Base-by-base conservation (phyloP, 768 basidiomycete species). In the Pseudohyphozyma bogoriensis region DNA sequence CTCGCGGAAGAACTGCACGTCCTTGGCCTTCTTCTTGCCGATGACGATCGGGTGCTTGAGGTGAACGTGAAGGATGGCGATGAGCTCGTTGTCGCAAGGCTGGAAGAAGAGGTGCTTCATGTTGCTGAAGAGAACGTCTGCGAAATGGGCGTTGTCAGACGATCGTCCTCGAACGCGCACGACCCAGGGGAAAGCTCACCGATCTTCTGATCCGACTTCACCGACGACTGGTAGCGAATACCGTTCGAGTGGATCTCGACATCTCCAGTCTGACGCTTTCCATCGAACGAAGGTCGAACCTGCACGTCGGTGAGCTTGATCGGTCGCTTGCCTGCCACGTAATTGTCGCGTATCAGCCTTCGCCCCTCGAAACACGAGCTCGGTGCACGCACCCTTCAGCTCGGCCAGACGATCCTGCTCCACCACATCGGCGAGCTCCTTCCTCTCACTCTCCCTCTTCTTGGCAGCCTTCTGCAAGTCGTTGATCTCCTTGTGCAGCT, bases 31-130 rank as follows among this genome's bases (percentile, higher is more conserved):
- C 77, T 91, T 95, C 79, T 97, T 97, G 63, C 95, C 93, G 67
- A 99, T 88, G 81, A 97, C 93, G 73, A 99, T 96, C 1, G 95
- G 95, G 1, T 89, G 82, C 74, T 82, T 95, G 53, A 99, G 79
- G 73, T 97, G 88, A 53, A 95, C 75, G 72, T 99, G 95, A 35
- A 95, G 83, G 63, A 99, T 85, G 57, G 95, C 92, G 55, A 96
- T 79, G 24, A 97, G 77, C 73, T 99, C 95, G 66, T 89, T 84
- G 65, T 99, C 95, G 70, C 93, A 96, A 3, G 95, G 93, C 72
- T 99, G 95, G 82, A 99, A 97, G 77, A 97, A 95, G 13, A 97
- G 79, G 74, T 99, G 93, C 73, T 93, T 95, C 78, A 99, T 85
- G 73, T 99, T 99, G 76, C 83, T 85, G 77, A 96, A 99, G 13